Conservation (phyloP, 2,329 filamentous ascomycete genomes). For the Ceratocystis destructans region DNA sequence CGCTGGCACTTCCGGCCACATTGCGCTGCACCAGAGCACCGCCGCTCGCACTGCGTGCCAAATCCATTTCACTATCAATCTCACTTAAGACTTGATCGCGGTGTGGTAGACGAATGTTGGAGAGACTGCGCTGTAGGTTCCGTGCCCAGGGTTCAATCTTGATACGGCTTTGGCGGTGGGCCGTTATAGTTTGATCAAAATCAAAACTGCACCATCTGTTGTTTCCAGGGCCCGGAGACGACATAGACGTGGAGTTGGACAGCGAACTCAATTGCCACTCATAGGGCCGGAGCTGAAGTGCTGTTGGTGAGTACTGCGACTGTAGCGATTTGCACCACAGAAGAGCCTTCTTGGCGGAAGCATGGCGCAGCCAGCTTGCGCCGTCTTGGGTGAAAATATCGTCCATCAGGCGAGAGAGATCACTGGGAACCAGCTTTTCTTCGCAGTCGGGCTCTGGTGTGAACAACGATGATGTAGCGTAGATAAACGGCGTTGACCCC, state of each 20-base stretch:
- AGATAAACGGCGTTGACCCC: slow-evolving; percentile 31
- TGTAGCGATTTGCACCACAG: slow-evolving; percentile 44
- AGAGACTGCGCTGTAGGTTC: slow-evolving; percentile 62
- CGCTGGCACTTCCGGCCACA: background rate
- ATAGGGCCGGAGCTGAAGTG: slow-evolving; percentile 28
- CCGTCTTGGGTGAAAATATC: slow-evolving; percentile 66
- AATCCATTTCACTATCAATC: slow-evolving; percentile 53
- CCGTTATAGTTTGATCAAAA: slow-evolving; percentile 9
- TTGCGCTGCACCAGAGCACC: slow-evolving; percentile 43
- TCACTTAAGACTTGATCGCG: slow-evolving; percentile 45
- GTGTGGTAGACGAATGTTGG: slow-evolving; percentile 59
- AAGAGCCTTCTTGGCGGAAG: slow-evolving; percentile 68
- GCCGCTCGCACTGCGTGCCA: slow-evolving; percentile 51
- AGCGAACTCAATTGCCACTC: slow-evolving; percentile 31
- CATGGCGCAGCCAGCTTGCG: slow-evolving; percentile 67
- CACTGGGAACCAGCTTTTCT: slow-evolving; percentile 63
- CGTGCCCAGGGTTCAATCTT: slow-evolving; percentile 69
- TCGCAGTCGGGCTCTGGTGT: slow-evolving; percentile 64
- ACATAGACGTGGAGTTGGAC: background rate
- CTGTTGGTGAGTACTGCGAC: slow-evolving; percentile 19
- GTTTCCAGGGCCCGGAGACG: background rate
- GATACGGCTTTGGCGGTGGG: slow-evolving; percentile 33
- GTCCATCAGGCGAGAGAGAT: slow-evolving; percentile 55
- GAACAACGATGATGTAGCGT: slow-evolving; percentile 49
- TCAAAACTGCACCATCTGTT: slow-evolving; percentile 22